Percentiles rank a stretch among this genome's conserved stretches.
These are phyloP conservation scores for Seminavis robusta DNA, from an alignment of 108 stramenopile genomes.

Conservation along the genomic window DNA sequence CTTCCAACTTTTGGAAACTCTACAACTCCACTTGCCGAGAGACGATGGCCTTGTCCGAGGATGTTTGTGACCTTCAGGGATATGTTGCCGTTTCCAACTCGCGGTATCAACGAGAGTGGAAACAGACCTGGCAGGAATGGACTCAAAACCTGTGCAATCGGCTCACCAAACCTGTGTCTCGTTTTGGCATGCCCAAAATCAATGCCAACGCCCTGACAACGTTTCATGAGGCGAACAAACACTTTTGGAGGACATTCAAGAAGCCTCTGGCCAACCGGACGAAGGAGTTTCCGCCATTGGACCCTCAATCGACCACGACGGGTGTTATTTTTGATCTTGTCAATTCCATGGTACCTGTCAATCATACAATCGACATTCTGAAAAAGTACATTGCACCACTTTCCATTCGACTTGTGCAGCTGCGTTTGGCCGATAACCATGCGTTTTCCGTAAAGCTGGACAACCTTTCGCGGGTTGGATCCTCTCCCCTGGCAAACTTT, in stretches of 20 bases:
- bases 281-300: no score
- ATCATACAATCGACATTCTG: not conserved
- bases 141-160: not conserved
- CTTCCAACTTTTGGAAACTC: no score
- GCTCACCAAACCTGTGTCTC: not conserved
- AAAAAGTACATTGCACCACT: conserved; percentile 3
- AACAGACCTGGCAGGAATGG: no score
- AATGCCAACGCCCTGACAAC: no score
- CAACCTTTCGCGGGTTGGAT: not conserved
- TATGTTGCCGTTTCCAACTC: no score
- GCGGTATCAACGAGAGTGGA: no score
- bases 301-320: not conserved
- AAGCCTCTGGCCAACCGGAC: no score
- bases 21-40: no score
- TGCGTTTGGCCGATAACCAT: conserved; percentile 17
- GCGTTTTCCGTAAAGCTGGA: conserved; percentile 12
- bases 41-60: no score
- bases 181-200: no score
- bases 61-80: no score
- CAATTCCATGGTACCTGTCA: not conserved
- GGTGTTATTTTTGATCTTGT: conserved; percentile 24
- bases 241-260: not conserved
- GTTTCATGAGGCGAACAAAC: not conserved
- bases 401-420: conserved; percentile 25
- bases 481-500: not conserved